A percentile compares a stretch with the other conserved stretches of the same genome.
Evolutionary conservation across 1,139 yeast genomes (phyloP).

Genomic region (Pichia sp.): DNA sequence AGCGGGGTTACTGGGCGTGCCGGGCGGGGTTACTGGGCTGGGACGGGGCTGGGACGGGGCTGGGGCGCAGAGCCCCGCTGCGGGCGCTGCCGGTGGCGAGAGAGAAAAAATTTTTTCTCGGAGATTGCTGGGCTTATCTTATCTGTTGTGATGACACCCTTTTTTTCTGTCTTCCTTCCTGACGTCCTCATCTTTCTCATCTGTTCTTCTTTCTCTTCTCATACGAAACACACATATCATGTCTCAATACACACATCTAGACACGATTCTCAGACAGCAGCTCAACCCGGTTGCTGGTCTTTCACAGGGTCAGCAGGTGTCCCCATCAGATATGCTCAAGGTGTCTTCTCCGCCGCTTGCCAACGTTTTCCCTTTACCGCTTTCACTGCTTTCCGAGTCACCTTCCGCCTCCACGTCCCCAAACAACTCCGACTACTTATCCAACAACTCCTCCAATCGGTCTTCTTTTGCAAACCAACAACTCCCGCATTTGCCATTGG

Average conservation of each 20-base stretch:
- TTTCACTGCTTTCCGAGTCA: neutral
- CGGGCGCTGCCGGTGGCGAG: too few relatives aligned
- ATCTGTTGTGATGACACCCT: neutral
- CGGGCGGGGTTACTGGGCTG: neutral
- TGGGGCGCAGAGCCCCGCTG: too few relatives aligned
- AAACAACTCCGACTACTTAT: neutral
- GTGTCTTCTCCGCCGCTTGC: neutral
- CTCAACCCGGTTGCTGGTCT: neutral
- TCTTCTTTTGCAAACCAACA: neutral
- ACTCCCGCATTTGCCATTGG: neutral
- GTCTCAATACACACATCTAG: neutral
- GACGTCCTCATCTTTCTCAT: neutral
- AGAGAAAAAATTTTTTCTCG: neutral
- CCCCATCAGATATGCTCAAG: neutral
- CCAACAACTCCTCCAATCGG: neutral
- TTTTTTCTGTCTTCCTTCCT: neutral
- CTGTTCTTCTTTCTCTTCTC: neutral
- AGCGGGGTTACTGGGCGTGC: too few relatives aligned
- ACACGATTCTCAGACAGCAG: neutral
- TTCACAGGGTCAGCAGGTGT: neutral
- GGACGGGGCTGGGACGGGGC: slow-evolving; percentile 31
- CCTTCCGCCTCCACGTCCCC: neutral
- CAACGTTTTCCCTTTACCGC: neutral
- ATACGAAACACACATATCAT: too few relatives aligned
- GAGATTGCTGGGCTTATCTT: neutral